Evolutionary conservation across 2,329 filamentous ascomycete species (phyloP).

Genomic region (Hypoxylon sp.): DNA sequence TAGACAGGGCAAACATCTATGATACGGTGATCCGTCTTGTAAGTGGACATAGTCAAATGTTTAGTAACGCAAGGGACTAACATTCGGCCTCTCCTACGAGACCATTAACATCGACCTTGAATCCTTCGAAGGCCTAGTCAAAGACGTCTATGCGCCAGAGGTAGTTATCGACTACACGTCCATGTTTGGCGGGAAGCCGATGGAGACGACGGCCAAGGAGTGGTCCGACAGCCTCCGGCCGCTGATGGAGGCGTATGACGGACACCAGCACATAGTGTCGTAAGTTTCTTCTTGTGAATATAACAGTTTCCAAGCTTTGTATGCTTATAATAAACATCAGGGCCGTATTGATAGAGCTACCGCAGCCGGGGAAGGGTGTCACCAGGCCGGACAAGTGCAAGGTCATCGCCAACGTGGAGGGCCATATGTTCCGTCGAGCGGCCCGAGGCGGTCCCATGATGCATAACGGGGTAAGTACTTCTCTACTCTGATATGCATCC

Average conservation of each 20-base stretch:
- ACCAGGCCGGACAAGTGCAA: constrained; percentile 37
- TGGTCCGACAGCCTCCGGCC: constrained; percentile 36
- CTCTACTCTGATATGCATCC: too few relatives aligned
- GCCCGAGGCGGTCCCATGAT: constrained; percentile 37
- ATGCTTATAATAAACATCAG: constrained; percentile 13
- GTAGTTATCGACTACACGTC: constrained; percentile 45
- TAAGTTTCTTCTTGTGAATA: constrained; percentile 23
- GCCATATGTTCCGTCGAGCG: constrained; percentile 36
- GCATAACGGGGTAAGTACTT: constrained; percentile 44
- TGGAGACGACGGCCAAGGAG: constrained; percentile 26
- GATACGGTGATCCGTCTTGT: constrained; percentile 44
- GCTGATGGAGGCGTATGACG: constrained; percentile 34
- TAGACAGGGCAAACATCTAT: constrained; percentile 47
- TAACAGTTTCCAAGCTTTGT: not conserved
- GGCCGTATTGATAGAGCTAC: constrained; percentile 39
- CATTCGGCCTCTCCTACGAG: constrained; percentile 18
- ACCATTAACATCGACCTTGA: constrained; percentile 42
- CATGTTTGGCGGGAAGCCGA: constrained; percentile 42
- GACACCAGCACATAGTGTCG: constrained; percentile 41
- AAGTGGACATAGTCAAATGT: not conserved
- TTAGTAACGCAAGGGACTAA: not conserved
- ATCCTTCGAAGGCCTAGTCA: constrained; percentile 33
- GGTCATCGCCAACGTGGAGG: constrained; percentile 37
- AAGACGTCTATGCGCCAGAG: constrained; percentile 43
- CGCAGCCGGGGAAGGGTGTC: constrained; percentile 31